Percentiles rank a stretch among this genome's conserved stretches.
Evolutionary conservation across 495 filamentous ascomycete genomes (phyloP).

Genomic region (Neohortaea acidophila): DNA sequence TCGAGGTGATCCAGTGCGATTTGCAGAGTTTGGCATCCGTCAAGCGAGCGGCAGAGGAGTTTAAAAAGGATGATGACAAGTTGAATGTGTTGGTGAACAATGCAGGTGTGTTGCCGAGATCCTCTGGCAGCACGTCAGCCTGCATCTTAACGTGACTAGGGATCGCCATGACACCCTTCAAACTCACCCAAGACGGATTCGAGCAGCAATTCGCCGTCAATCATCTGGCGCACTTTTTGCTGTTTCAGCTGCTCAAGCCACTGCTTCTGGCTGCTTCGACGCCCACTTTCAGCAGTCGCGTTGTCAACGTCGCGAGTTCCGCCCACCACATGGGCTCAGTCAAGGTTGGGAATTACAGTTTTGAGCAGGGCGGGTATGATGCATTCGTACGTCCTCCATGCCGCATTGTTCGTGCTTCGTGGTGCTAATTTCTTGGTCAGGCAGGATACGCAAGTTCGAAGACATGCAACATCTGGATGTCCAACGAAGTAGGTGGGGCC

Average conservation of each 20-base stretch:
- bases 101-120: conserved; percentile 13
- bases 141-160: too few species aligned
- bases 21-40: not conserved
- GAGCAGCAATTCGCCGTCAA: conserved; percentile 37
- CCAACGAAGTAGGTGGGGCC: too few species aligned
- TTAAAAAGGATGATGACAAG: conserved; percentile 1
- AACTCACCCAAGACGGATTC: conserved; percentile 27
- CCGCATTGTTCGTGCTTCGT: too few species aligned
- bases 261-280: conserved; percentile 27
- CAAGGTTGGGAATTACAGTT: conserved; percentile 19
- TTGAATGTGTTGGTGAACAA: conserved; percentile 21
- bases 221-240: conserved; percentile 37
- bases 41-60: not conserved
- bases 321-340: conserved; percentile 23
- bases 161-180: conserved; percentile 29
- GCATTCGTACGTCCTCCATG: too few species aligned
- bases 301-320: conserved; percentile 28
- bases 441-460: conserved; percentile 19
- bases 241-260: conserved; percentile 34
- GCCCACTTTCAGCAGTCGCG: conserved; percentile 28
- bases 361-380: conserved; percentile 28
- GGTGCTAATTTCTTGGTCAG: too few species aligned
- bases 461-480: conserved; percentile 19
- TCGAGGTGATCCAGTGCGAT: not conserved
- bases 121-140: too few species aligned